phyloP scores from a whole-genome alignment of 352 stramenopile genomes.

The Aphanomyces euteiches region DNA sequence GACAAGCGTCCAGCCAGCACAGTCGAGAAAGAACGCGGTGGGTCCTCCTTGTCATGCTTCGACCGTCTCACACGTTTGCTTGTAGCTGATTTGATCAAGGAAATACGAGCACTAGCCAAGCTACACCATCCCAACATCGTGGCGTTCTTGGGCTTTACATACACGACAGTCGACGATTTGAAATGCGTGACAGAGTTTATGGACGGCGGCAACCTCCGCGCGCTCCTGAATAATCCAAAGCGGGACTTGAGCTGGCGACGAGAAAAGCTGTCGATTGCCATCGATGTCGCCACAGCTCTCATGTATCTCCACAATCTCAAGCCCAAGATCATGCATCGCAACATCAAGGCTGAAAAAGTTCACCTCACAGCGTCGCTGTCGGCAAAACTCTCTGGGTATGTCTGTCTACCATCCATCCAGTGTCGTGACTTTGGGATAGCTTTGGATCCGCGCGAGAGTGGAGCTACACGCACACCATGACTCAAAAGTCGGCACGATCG shows the following conservation, averaged over 20 bases:
- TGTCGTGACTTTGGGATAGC: neutral
- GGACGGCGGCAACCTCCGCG: conserved; percentile 61
- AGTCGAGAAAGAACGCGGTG: conserved; percentile 27
- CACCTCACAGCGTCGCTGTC: conserved; percentile 69
- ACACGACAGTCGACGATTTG: conserved; percentile 54
- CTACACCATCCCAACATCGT: conserved; percentile 64
- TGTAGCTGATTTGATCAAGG: conserved; percentile 32
- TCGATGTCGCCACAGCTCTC: conserved; percentile 76
- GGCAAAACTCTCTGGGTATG: conserved; percentile 50
- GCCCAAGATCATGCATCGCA: conserved; percentile 55
- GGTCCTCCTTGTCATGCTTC: neutral
- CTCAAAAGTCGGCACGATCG: conserved; percentile 26
- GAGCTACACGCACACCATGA: conserved; percentile 31
- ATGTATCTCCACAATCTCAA: conserved; percentile 69
- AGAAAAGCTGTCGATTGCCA: conserved; percentile 66
- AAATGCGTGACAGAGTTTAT: conserved; percentile 67
- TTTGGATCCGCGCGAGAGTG: conserved; percentile 29
- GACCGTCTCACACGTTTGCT: neutral
- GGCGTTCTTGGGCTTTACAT: conserved; percentile 59
- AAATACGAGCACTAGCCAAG: conserved; percentile 55
- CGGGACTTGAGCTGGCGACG: conserved; percentile 20
- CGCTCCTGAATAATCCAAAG: conserved; percentile 41
- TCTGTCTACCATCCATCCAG: neutral
- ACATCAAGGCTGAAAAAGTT: conserved; percentile 59
- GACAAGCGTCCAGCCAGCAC: conserved; percentile 25